These are phyloP conservation scores for Colletotrichum phormii DNA, from an alignment of 2,329 filamentous ascomycete species.

Conservation along the genomic window DNA sequence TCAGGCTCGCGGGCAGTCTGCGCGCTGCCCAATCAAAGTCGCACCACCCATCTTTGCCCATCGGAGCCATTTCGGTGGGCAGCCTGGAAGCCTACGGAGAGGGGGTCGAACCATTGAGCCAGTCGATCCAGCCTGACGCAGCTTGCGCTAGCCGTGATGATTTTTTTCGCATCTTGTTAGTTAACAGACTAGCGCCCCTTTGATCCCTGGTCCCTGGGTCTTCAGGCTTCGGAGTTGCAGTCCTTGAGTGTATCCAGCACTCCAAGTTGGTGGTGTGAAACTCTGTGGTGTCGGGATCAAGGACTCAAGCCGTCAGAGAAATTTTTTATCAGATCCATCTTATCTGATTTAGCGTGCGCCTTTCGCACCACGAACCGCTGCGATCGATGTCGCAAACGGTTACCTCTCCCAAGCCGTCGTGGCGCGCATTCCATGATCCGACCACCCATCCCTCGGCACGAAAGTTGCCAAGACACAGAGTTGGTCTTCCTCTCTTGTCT, in stretches of 20 bases:
- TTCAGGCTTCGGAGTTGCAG: neutral
- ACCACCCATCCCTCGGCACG: conserved; percentile 7
- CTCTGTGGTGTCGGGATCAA: conserved; percentile 4
- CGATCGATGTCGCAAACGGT: conserved; percentile 29
- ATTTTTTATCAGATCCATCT: conserved; percentile 37
- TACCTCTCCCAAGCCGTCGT: conserved; percentile 3
- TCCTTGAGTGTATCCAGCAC: neutral
- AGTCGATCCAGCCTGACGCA: neutral
- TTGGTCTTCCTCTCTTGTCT: neutral
- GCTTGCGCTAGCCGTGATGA: neutral
- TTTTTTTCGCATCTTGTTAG: neutral
- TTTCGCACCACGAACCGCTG: conserved; percentile 1
- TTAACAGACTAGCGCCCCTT: neutral
- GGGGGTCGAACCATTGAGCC: too few species aligned
- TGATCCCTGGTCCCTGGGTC: neutral
- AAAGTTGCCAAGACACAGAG: neutral
- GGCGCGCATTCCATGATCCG: conserved; percentile 10
- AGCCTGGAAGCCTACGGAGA: neutral
- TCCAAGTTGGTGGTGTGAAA: neutral
- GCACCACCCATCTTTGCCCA: conserved; percentile 13
- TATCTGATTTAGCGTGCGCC: conserved; percentile 31
- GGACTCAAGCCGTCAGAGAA: neutral
- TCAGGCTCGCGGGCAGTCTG: neutral
- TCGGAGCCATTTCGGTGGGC: conserved; percentile 30
- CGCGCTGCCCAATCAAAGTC: neutral